Conservation (phyloP, 495 filamentous ascomycete genomes). For the Neurospora intermedia region DNA sequence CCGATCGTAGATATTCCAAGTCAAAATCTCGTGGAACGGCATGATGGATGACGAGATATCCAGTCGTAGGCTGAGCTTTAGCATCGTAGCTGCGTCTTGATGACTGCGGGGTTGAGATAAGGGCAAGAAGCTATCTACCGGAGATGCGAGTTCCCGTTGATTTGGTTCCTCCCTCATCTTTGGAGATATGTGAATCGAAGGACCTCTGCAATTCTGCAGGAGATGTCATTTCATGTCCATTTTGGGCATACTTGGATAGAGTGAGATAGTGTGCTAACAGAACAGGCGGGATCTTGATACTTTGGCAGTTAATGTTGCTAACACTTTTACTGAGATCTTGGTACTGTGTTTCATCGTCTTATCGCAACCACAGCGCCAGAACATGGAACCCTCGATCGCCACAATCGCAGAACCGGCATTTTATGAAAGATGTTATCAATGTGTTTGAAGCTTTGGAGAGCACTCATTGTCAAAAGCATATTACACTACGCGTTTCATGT, state of each 20-base stretch:
- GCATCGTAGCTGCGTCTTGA: neutral
- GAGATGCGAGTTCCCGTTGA: neutral
- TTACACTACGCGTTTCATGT: neutral
- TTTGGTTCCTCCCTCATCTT: neutral
- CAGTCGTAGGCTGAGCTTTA: neutral
- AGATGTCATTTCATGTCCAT: neutral
- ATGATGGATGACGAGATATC: neutral
- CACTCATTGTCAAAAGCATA: neutral
- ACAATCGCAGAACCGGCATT: neutral
- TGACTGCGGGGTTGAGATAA: neutral
- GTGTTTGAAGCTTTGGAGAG: neutral
- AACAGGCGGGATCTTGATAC: neutral
- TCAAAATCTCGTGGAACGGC: neutral
- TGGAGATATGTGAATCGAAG: neutral
- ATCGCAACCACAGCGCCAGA: neutral
- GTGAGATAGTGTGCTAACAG: neutral
- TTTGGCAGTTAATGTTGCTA: neutral
- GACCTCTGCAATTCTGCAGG: neutral
- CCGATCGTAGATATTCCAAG: constrained; percentile 2
- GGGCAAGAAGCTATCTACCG: neutral
- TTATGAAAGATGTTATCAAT: neutral
- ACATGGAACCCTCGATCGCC: neutral
- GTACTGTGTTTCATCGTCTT: neutral
- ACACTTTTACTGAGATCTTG: neutral
- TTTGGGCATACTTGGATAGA: neutral